Evolutionary conservation across 2,329 filamentous ascomycete species (phyloP), one percentile per base, ranked within the genome.

Genomic region (Ceratocystiopsis sp.): DNA sequence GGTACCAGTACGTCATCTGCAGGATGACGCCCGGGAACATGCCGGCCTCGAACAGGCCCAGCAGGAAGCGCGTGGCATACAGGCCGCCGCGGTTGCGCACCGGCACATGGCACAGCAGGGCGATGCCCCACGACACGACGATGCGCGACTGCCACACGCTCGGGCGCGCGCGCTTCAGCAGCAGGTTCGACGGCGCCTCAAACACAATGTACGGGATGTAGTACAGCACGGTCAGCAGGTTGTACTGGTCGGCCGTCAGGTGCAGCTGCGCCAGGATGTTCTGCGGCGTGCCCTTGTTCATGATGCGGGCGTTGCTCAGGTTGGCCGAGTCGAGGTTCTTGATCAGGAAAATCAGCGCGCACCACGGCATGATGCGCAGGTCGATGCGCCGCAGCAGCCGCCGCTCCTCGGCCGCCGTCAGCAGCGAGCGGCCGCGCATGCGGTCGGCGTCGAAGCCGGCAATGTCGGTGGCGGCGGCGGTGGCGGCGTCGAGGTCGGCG

Each of bases 101-200:
- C n/a, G 71, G 61, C 0, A 68, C 68, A 64, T 71, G 71, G 16
- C 71, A 53, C 0, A 67, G 69, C 64, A 71, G 64, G 16, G 67
- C 62, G 2, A 60, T 19, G 2, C 62, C 61, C 65, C 66, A 75
- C 1, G 73, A 63, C 1, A 83, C 59, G 77, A 93, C 87, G 52
- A 89, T 89, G 7, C 68, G 60, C 0, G 84, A 79, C 19, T 89
- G 69, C 63, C 86, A 93, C 41, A 83, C 61, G 35, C 75, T 80
- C 0, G 84, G 84, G 0, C 78, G 70, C 42, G 86, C 63, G 14
- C 69, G 72, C 58, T 89, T 91, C 44, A 91, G 71, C 9, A 89
- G 60, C 13, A 89, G 59, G 52, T 91, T 91, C 44, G 78, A 84
- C n/a, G 83, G 64, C 0, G 80, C 73, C 55, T 89, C 83, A 49